A percentile compares a stretch with the other conserved stretches of the same genome.
Evolutionary conservation across 805 yeast genomes (phyloP).

Genomic region (Starmerella etchellsii): DNA sequence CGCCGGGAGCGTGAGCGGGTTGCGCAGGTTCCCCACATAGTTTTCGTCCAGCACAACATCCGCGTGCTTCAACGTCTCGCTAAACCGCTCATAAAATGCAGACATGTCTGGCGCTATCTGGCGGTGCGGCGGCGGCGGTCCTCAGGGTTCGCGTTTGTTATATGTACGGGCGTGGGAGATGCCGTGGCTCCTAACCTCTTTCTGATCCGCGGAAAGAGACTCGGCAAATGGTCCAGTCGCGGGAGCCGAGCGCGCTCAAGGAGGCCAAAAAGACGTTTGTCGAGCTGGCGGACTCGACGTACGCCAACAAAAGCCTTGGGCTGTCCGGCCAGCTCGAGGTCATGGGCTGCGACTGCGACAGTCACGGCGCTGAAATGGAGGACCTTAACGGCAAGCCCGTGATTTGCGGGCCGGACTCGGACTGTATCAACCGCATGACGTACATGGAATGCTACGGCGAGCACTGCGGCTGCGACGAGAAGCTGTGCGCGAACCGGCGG

Average conservation of each 20-base stretch:
- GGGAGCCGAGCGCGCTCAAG: conserved; percentile 23
- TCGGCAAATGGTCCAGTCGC: conserved; percentile 2
- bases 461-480: conserved; percentile 41
- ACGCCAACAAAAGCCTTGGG: conserved; percentile 51
- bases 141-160: too few species aligned
- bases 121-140: too few species aligned
- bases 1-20: conserved; percentile 5
- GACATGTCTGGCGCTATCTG: too few species aligned
- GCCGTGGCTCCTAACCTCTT: too few species aligned
- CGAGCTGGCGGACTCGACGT: conserved; percentile 46
- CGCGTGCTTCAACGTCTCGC: conserved; percentile 10
- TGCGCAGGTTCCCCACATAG: conserved; percentile 5
- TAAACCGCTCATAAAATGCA: conserved; percentile 1
- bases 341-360: conserved; percentile 79
- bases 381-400: conserved; percentile 17
- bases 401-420: conserved; percentile 78
- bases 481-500: conserved; percentile 65
- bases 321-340: conserved; percentile 61
- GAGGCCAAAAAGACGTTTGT: conserved; percentile 56
- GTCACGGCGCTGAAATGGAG: conserved; percentile 1
- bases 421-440: conserved; percentile 84
- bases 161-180: neutral
- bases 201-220: too few species aligned
- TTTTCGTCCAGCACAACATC: conserved; percentile 11
- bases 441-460: conserved; percentile 79